These are phyloP conservation scores for Venustampulla echinocandica DNA, from an alignment of 495 filamentous ascomycete species.

Conservation along the genomic window DNA sequence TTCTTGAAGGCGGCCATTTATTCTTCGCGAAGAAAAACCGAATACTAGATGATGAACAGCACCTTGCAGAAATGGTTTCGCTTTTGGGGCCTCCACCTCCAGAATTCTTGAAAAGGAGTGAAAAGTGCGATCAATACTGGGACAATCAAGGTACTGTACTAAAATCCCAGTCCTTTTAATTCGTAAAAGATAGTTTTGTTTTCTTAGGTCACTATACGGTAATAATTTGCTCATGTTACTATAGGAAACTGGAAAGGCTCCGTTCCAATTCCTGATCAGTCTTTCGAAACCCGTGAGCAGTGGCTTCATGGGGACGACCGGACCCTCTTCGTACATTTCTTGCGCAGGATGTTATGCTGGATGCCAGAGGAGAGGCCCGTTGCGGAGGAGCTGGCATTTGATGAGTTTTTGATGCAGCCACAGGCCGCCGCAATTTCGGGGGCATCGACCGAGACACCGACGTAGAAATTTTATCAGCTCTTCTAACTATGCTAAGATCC, in stretches of 20 bases:
- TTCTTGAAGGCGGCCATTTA: constrained; percentile 22
- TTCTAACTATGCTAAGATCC: constrained; percentile 14
- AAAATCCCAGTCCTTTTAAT: constrained; percentile 12
- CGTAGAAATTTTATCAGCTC: constrained; percentile 14
- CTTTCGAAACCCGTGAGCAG: constrained; percentile 23
- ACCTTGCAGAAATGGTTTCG: constrained; percentile 25
- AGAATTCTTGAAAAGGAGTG: constrained; percentile 20
- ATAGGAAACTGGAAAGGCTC: constrained; percentile 30
- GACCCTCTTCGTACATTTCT: constrained; percentile 21
- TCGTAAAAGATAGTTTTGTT: constrained; percentile 13
- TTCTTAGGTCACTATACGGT: constrained; percentile 10
- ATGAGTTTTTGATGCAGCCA: constrained; percentile 25
- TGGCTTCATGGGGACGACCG: constrained; percentile 19
- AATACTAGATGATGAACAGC: constrained; percentile 21
- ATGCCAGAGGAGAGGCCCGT: constrained; percentile 24
- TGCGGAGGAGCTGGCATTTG: constrained; percentile 22
- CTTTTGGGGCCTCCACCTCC: constrained; percentile 24
- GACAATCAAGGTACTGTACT: constrained; percentile 18
- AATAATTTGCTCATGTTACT: constrained; percentile 17
- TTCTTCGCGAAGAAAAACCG: constrained; percentile 19
- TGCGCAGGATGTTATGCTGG: constrained; percentile 23
- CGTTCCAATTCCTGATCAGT: constrained; percentile 27
- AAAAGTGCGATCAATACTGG: constrained; percentile 23
- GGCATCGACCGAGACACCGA: constrained; percentile 12
- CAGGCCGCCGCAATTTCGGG: constrained; percentile 12